A percentile compares a stretch with the other conserved stretches of the same genome.
Conservation (phyloP, 1,284 basidiomycete species). For the Butyriboletus regius region DNA sequence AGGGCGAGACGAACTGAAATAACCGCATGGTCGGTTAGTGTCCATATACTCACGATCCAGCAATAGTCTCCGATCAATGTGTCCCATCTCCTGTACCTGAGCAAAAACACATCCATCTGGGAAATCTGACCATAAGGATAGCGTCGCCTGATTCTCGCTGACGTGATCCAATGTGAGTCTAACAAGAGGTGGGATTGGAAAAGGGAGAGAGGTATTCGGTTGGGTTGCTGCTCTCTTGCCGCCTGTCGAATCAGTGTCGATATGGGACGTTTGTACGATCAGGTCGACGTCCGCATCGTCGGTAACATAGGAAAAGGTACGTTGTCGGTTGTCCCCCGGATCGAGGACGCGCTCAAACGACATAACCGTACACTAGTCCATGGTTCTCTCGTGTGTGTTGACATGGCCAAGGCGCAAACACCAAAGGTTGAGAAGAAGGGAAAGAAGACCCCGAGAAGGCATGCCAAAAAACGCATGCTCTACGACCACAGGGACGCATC, state of each 20-base stretch:
- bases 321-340: conserved; percentile 8
- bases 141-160: background rate
- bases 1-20: too few species aligned
- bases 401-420: conserved; percentile 97
- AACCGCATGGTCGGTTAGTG: too few species aligned
- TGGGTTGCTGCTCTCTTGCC: conserved; percentile 17
- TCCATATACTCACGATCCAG: too few species aligned
- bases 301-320: conserved; percentile 62
- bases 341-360: background rate
- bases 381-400: conserved; percentile 99
- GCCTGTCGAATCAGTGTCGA: too few species aligned
- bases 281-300: conserved; percentile 30
- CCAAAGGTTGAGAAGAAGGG: conserved; percentile 89
- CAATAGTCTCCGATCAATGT: background rate
- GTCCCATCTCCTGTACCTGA: background rate
- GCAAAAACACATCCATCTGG: conserved; percentile 1
- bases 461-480: conserved; percentile 90
- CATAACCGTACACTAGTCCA: conserved; percentile 57
- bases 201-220: conserved; percentile 17
- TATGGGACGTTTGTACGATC: background rate
- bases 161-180: background rate
- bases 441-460: conserved; percentile 53
- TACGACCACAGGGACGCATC: conserved; percentile 50
- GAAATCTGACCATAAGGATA: background rate
- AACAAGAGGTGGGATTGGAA: conserved; percentile 12